Base-by-base conservation (phyloP, 495 filamentous ascomycete species). In the Aspergillus hancockii region DNA sequence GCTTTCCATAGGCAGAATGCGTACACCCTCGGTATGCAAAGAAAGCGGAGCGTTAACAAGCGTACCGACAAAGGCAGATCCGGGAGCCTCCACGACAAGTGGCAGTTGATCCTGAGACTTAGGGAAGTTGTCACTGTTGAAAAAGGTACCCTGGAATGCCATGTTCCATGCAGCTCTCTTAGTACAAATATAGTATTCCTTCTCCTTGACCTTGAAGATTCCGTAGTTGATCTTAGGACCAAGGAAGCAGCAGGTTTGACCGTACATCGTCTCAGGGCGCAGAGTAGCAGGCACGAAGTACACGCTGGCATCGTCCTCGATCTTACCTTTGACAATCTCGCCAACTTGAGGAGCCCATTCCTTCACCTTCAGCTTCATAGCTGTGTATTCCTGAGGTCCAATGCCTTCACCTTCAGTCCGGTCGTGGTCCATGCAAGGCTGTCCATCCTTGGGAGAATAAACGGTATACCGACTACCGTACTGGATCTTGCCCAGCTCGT, bases 381-480 rank as follows among this genome's bases (percentile, higher is more conserved):
- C 92, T 13, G 91, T 92, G 73, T 98, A 98, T 67, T 97, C 90
- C 69, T 97, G 93, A 16, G 90, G 89, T 36, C 84, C 86, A 51
- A 98, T 85, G 53, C 91, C 94, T 77, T 98, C 94, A 60, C 94
- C 94, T 58, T 91, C 86, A 54, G 87, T 90, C 61, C 94, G 83
- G 74, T 98, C 94, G 75, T 98, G 94, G 73, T 97, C 94, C 88
- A 98, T 91, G 77, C 94, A 98, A 14, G 94, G 90, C 70, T 98
- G 94, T 51, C 93, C 93, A 68, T 98, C 94, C 76, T 97, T 97
- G 57, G 94, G 93, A 16, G 88, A 91, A 80, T 97, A 97, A 61
- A 98, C 86, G 2, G 93, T 97, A 70, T 97, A 97, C 40, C 94
- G 83, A 76, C 90, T 93, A 50, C 92, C 93, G 71, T 93, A 98